These are phyloP conservation scores for Triticum monococcum DNA, from an alignment of 176 grass and related monocot species.

Conservation along the genomic window DNA sequence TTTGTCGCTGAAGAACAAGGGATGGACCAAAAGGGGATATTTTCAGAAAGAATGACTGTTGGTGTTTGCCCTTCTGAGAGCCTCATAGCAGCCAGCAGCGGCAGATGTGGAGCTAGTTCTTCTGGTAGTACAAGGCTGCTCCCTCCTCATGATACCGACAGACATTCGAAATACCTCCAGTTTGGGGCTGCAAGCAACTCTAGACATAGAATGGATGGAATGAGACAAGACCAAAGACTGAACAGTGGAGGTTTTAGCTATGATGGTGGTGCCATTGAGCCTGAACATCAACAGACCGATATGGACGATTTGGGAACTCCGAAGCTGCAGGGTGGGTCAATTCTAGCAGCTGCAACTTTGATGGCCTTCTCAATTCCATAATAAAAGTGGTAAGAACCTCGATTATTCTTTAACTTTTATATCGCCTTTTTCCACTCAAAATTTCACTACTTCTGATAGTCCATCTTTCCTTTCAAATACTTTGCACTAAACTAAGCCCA, in stretches of 20 bases:
- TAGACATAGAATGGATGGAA: conserved; percentile 41
- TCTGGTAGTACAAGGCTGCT: conserved; percentile 31
- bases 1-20: conserved; percentile 30
- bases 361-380: conserved; percentile 78
- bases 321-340: conserved; percentile 47
- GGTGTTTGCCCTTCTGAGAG: conserved; percentile 27
- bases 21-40: conserved; percentile 15
- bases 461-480: not conserved
- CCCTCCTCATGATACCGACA: conserved; percentile 23
- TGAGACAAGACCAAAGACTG: conserved; percentile 51
- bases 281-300: conserved; percentile 10
- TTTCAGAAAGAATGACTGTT: conserved; percentile 26
- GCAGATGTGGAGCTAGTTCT: conserved; percentile 38
- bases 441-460: not conserved
- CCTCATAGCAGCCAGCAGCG: conserved; percentile 37
- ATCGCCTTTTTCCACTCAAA: not conserved
- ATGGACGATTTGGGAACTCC: conserved; percentile 41
- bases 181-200: conserved; percentile 46
- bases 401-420: not conserved
- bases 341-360: conserved; percentile 64
- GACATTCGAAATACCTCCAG: conserved; percentile 49
- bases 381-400: conserved; percentile 79
- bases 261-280: conserved; percentile 25
- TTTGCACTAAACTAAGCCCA: not conserved
- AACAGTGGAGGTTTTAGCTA: conserved; percentile 43